Evolutionary conservation across 1,139 yeast genomes (phyloP).

Genomic region (Candida tetrigidarum): DNA sequence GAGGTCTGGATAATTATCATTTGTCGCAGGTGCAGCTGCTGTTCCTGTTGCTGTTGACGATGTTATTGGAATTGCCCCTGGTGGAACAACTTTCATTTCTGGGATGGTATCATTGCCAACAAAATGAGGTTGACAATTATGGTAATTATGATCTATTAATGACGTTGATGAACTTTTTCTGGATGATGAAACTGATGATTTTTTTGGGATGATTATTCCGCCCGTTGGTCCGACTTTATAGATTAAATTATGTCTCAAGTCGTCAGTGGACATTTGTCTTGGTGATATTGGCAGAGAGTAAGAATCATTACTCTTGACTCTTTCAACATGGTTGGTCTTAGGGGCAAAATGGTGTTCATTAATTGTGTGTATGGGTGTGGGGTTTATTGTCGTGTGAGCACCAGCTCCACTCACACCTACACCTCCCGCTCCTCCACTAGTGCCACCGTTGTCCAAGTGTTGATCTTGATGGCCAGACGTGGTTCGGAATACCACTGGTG

Average conservation of each 20-base stretch:
- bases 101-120: conserved; percentile 2
- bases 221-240: conserved; percentile 35
- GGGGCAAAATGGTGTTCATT: conserved; percentile 1
- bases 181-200: conserved; percentile 27
- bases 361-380: conserved; percentile 1
- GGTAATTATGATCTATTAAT: conserved; percentile 11
- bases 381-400: conserved; percentile 7
- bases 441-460: neutral
- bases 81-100: conserved; percentile 4
- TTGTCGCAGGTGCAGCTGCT: neutral
- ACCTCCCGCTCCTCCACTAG: neutral
- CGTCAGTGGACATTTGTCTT: conserved; percentile 14
- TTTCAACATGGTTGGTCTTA: neutral
- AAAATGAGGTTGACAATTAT: conserved; percentile 1
- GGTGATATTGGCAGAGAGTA: conserved; percentile 14
- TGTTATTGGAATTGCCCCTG: too few relatives aligned
- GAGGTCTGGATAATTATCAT: neutral
- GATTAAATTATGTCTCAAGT: conserved; percentile 29
- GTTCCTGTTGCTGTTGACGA: too few relatives aligned
- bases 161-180: conserved; percentile 23
- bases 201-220: conserved; percentile 14
- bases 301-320: conserved; percentile 1
- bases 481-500: neutral
- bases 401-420: neutral
- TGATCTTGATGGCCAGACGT: neutral